phyloP scores from a whole-genome alignment of 2,329 filamentous ascomycete genomes.

The Ophiostoma piceae region DNA sequence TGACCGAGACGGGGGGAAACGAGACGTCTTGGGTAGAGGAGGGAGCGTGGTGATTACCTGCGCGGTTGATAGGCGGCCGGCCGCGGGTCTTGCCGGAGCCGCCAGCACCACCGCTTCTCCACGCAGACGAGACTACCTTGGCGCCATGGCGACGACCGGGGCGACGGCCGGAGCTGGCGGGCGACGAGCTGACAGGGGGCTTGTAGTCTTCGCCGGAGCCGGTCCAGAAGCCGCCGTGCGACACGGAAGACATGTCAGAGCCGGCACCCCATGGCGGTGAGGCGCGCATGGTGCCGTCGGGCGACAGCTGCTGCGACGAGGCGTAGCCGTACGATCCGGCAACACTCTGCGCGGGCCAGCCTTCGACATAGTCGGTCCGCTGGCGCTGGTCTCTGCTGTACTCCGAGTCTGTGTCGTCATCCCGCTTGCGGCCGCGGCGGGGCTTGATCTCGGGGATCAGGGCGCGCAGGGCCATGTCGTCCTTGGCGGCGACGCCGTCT shows the following conservation, averaged over 20 bases:
- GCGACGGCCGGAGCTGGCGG: conserved; percentile 36
- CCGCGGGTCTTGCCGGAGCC: conserved; percentile 68
- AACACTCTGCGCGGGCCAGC: conserved; percentile 37
- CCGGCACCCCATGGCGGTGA: conserved; percentile 41
- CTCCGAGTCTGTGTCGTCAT: conserved; percentile 44
- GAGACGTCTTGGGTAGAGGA: conserved; percentile 45
- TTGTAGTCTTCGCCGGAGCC: conserved; percentile 59
- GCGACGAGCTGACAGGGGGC: conserved; percentile 62
- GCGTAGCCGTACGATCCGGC: conserved; percentile 34
- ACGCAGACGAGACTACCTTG: conserved; percentile 82
- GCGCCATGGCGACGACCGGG: conserved; percentile 66
- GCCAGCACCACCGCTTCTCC: conserved; percentile 62
- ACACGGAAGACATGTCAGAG: conserved; percentile 36
- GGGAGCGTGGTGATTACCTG: neutral
- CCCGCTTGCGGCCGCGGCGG: conserved; percentile 57
- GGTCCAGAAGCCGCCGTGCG: conserved; percentile 42
- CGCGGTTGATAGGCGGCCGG: conserved; percentile 67
- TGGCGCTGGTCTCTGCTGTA: conserved; percentile 9
- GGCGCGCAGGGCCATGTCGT: conserved; percentile 81
- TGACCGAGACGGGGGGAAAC: conserved; percentile 59
- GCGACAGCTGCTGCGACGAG: conserved; percentile 9
- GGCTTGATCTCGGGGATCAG: conserved; percentile 70
- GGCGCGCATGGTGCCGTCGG: conserved; percentile 26
- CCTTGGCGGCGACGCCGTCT: conserved; percentile 78
- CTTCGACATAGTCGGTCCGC: conserved; percentile 39